phyloP scores from a whole-genome alignment of 495 filamentous ascomycete genomes.

The Recurvomyces mirabilis region DNA sequence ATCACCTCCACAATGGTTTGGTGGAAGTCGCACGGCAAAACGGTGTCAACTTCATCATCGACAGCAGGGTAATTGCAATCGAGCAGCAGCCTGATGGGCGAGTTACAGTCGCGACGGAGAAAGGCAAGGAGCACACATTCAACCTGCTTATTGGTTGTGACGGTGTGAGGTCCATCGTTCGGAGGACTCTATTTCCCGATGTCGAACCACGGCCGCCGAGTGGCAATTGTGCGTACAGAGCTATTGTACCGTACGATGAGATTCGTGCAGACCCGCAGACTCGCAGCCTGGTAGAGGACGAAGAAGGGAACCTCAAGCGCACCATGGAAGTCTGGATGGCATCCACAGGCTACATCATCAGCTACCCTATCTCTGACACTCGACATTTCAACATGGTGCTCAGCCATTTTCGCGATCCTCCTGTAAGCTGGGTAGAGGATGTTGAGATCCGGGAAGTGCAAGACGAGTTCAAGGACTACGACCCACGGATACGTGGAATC shows the following conservation, averaged over 20 bases:
- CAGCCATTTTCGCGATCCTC: conserved; percentile 31
- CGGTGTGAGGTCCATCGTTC: conserved; percentile 32
- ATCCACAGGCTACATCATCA: conserved; percentile 34
- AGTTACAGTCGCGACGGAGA: conserved; percentile 28
- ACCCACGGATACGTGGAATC: conserved; percentile 32
- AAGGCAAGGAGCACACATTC: conserved; percentile 28
- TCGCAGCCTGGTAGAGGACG: conserved; percentile 28
- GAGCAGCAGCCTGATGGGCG: conserved; percentile 19
- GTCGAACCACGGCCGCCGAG: conserved; percentile 32
- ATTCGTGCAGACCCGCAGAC: conserved; percentile 34
- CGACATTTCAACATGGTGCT: conserved; percentile 42
- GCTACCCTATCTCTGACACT: conserved; percentile 39
- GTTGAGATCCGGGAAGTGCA: conserved; percentile 29
- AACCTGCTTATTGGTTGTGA: conserved; percentile 36
- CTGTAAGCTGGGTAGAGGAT: conserved; percentile 25
- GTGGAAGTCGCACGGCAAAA: conserved; percentile 26
- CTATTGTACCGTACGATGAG: conserved; percentile 32
- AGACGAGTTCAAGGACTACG: conserved; percentile 25
- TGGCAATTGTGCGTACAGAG: conserved; percentile 34
- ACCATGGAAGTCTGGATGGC: conserved; percentile 40
- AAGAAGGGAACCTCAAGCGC: conserved; percentile 8
- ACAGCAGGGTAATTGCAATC: conserved; percentile 28
- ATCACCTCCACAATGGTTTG: conserved; percentile 34
- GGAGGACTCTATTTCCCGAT: conserved; percentile 30
- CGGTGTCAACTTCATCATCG: conserved; percentile 29